Evolutionary conservation across 306 rosid species (phyloP).

Genomic region (Pueraria montana): DNA sequence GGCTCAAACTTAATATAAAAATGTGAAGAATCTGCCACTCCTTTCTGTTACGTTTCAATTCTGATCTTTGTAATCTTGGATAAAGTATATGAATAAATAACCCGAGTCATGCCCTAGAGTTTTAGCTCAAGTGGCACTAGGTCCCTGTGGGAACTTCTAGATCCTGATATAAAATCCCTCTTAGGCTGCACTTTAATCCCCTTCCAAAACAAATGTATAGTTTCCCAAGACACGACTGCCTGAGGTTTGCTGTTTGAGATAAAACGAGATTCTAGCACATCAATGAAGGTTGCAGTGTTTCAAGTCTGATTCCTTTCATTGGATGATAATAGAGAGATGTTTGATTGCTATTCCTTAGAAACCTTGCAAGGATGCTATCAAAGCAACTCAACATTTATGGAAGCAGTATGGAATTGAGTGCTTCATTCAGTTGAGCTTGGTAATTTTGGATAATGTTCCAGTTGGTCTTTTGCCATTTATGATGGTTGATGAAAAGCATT

Average conservation of each 20-base stretch:
- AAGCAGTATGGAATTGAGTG: neutral
- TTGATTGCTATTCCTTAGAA: neutral
- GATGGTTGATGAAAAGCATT: neutral
- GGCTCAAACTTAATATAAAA: slow-evolving; percentile 23
- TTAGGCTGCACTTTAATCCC: neutral
- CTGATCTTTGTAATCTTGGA: neutral
- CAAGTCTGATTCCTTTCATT: neutral
- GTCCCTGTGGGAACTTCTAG: neutral
- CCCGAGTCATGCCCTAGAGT: neutral
- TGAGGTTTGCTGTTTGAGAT: neutral
- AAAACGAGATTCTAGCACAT: neutral
- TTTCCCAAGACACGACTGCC: neutral
- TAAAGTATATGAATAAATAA: slow-evolving; percentile 8
- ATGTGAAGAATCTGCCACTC: slow-evolving; percentile 1
- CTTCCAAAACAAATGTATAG: neutral
- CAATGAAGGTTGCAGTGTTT: neutral
- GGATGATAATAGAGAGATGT: neutral
- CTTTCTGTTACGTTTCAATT: slow-evolving; percentile 4
- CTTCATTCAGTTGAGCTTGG: neutral
- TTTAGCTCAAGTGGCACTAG: slow-evolving; percentile 23
- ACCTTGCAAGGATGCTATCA: neutral
- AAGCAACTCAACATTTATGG: neutral
- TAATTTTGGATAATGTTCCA: neutral
- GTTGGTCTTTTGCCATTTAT: neutral
- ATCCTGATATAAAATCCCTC: neutral